Evolutionary conservation across 768 basidiomycete species (phyloP), one percentile per base, ranked within the genome.

Genomic region (Mrakia hoshinonis): DNA sequence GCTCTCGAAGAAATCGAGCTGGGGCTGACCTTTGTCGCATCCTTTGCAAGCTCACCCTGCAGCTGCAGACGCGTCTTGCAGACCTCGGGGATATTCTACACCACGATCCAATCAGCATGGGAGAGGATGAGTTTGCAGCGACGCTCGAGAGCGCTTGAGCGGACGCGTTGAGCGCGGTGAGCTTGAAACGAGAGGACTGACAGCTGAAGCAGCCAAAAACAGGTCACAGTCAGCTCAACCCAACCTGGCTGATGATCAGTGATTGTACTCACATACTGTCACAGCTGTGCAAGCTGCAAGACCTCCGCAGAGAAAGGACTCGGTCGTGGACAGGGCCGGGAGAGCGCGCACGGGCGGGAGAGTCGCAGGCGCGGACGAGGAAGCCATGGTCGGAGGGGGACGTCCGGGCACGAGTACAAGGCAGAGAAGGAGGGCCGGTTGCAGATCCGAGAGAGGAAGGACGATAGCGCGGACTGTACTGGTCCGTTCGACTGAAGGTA

Each of bases 1-100:
- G 43, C 7, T 43, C 43, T 43, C 15, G 7, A 6, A 43, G 43
- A 15, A 15, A 6, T 15, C 15, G 43, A 15, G 43, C 15, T 43
- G 7, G 6, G 43, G 6, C 43, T 43, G 7, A 43, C 43, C 43
- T 76, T 76, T 15, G 69, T 36, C 39, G 77, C 74, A n/a, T 75
- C 84, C 77, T 89, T 92, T 43, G 89, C 86, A 13, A 99, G 85
- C 79, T 98, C 96, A 31, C 95, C 96, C 77, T 98, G 93, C 31
- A 99, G 85, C 79, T 99, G 96, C 64, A 99, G 81, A 68, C 95
- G 88, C 51, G 96, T 98, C 81, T 98, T 98, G 55, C 90, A 89
- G 26, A 93, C 91, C 76, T 81, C 79, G 13, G 79, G 79, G 29
- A 79, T 77, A 67, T 76, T 76, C 6, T 74, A 69, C 43, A 15